Evolutionary conservation across 2,329 filamentous ascomycete genomes (phyloP).

Genomic region (Calonectria montana): DNA sequence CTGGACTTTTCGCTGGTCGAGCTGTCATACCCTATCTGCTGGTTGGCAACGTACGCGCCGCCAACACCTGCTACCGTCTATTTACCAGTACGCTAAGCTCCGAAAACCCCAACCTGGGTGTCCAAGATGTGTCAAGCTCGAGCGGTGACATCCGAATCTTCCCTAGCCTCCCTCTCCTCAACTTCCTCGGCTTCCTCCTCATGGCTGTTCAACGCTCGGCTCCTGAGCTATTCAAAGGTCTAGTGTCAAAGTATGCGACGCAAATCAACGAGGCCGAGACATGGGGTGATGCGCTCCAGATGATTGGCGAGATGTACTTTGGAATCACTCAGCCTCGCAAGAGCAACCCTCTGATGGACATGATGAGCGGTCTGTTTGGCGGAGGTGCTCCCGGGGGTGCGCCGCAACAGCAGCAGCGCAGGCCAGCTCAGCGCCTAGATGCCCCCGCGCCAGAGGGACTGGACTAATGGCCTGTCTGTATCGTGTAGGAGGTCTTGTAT

Average conservation of each 20-base stretch:
- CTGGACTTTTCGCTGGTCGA: constrained; percentile 85
- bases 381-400: constrained; percentile 69
- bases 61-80: constrained; percentile 82
- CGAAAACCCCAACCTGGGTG: constrained; percentile 66
- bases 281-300: constrained; percentile 86
- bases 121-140: constrained; percentile 83
- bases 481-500: constrained; percentile 32
- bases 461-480: constrained; percentile 55
- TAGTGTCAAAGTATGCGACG: constrained; percentile 82
- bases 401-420: constrained; percentile 49
- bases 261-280: constrained; percentile 81
- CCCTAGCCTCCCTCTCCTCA: constrained; percentile 91
- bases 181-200: constrained; percentile 89
- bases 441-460: constrained; percentile 68
- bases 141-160: constrained; percentile 83
- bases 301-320: constrained; percentile 97
- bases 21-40: constrained; percentile 92
- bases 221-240: constrained; percentile 82
- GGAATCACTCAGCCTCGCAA: constrained; percentile 88
- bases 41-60: constrained; percentile 88
- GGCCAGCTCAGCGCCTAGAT: constrained; percentile 58
- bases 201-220: constrained; percentile 84
- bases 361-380: constrained; percentile 97
- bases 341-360: constrained; percentile 93
- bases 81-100: constrained; percentile 56